A percentile compares a stretch with the other conserved stretches of the same genome.
Evolutionary conservation across 768 basidiomycete species (phyloP).

Genomic region (Lyophyllum semitale): DNA sequence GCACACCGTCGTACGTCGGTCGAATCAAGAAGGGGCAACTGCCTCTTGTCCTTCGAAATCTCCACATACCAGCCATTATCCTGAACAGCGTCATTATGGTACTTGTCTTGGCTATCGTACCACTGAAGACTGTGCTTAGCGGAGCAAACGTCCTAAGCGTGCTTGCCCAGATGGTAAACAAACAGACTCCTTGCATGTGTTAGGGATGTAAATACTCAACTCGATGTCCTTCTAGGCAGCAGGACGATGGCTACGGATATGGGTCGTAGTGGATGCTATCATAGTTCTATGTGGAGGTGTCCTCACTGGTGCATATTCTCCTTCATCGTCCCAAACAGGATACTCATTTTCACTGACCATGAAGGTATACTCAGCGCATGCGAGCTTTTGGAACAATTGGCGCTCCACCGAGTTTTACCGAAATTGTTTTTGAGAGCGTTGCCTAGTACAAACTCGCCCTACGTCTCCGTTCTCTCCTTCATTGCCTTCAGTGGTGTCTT

Average conservation of each 20-base stretch:
- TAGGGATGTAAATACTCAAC: too few species aligned
- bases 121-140: constrained; percentile 45
- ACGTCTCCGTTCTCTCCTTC: constrained; percentile 54
- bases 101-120: constrained; percentile 60
- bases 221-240: constrained; percentile 39
- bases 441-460: constrained; percentile 52
- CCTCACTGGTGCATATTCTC: constrained; percentile 51
- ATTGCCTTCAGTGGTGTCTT: constrained; percentile 48
- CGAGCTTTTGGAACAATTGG: constrained; percentile 58
- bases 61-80: constrained; percentile 60
- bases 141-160: constrained; percentile 66
- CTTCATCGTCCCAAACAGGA: background rate
- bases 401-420: constrained; percentile 64
- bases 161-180: constrained; percentile 54
- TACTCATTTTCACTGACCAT: background rate
- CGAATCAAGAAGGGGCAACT: constrained; percentile 58
- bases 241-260: constrained; percentile 61
- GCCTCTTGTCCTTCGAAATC: constrained; percentile 62
- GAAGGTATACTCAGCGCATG: constrained; percentile 61
- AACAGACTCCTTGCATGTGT: too few species aligned
- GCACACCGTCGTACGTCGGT: constrained; percentile 66
- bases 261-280: constrained; percentile 67
- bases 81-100: constrained; percentile 60
- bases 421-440: constrained; percentile 46
- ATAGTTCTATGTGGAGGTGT: constrained; percentile 76